phyloP scores from a whole-genome alignment of 2,329 filamentous ascomycete genomes.

The Colletotrichum melonis region DNA sequence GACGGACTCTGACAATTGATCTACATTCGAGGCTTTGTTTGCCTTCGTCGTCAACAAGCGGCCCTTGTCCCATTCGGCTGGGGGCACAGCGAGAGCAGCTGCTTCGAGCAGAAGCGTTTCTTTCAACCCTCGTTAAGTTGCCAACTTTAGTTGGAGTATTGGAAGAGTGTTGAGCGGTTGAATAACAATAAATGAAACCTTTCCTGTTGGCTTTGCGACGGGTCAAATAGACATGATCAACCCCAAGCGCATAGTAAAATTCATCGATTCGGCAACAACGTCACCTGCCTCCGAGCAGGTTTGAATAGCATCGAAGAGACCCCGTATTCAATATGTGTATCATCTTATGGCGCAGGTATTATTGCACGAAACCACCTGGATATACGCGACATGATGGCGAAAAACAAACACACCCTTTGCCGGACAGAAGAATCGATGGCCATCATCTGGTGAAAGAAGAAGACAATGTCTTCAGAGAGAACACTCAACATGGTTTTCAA shows the following conservation, averaged over 20 bases:
- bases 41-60: not conserved
- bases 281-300: not conserved
- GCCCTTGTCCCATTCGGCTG: not conserved
- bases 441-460: conserved; percentile 9
- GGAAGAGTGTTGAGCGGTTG: not conserved
- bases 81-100: not conserved
- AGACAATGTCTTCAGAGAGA: conserved; percentile 18
- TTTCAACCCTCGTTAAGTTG: not conserved
- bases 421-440: not conserved
- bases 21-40: not conserved
- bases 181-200: not conserved
- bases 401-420: not conserved
- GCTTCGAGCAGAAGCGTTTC: not conserved
- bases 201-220: not conserved
- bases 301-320: not conserved
- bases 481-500: not conserved
- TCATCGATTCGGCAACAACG: not conserved
- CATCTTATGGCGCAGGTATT: conserved; percentile 21
- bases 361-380: conserved; percentile 20
- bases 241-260: not conserved
- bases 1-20: not conserved
- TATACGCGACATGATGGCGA: not conserved
- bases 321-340: conserved; percentile 3
- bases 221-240: not conserved
- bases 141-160: not conserved